Evolutionary conservation across 805 yeast genomes (phyloP).

Genomic region (Candida pseudofarinosa): DNA sequence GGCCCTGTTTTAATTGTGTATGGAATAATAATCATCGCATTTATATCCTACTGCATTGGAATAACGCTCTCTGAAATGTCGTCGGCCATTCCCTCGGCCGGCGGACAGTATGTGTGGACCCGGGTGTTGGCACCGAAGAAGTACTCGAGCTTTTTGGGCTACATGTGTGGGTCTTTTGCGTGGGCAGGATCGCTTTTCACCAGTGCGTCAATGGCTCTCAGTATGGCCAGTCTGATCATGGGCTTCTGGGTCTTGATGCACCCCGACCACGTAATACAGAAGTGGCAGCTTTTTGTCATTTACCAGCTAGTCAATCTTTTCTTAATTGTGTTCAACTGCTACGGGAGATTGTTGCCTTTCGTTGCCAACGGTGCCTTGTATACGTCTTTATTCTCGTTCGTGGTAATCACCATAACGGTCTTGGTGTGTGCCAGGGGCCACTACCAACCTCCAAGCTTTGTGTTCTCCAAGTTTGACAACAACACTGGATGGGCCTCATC

Average conservation of each 20-base stretch:
- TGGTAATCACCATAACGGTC: constrained; percentile 49
- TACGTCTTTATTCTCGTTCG: constrained; percentile 49
- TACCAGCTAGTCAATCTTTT: constrained; percentile 43
- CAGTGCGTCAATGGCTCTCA: constrained; percentile 54
- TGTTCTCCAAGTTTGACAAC: constrained; percentile 51
- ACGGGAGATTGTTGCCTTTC: constrained; percentile 49
- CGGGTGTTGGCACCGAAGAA: constrained; percentile 49
- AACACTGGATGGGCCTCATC: constrained; percentile 58
- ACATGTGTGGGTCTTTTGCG: constrained; percentile 58
- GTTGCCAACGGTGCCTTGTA: constrained; percentile 49
- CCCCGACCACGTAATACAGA: constrained; percentile 34
- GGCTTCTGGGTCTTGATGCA: constrained; percentile 46
- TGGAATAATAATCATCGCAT: constrained; percentile 51
- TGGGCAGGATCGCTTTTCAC: constrained; percentile 62
- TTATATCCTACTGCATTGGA: constrained; percentile 45
- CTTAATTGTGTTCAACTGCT: constrained; percentile 45
- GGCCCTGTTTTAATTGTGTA: constrained; percentile 57
- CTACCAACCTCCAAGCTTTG: constrained; percentile 49
- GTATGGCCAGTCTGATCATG: constrained; percentile 48
- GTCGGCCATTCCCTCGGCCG: constrained; percentile 52
- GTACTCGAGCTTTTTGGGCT: constrained; percentile 47
- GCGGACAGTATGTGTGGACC: constrained; percentile 61
- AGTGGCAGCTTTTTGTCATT: constrained; percentile 55
- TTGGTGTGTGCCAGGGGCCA: constrained; percentile 50
- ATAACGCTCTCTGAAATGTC: constrained; percentile 51